phyloP scores from a whole-genome alignment of 139 green algal species.

The Chlamydomonas asymmetrica region DNA sequence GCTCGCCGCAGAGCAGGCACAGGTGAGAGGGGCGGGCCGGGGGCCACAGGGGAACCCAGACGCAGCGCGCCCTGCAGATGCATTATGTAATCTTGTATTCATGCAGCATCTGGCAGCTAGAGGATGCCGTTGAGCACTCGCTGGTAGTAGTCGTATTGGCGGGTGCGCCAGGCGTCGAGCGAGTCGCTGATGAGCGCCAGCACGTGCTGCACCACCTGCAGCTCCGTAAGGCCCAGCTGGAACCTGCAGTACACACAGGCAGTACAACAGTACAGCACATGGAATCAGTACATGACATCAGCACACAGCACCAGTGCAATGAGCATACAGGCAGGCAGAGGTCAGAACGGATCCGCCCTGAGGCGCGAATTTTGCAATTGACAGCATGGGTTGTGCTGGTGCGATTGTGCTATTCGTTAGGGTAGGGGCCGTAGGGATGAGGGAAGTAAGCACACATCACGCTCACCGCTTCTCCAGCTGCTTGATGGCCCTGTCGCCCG shows the following conservation, averaged over 20 bases:
- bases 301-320: not conserved
- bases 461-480: conserved; percentile 78
- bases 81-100: too few species aligned
- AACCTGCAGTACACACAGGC: not conserved
- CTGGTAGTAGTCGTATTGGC: conserved; percentile 99
- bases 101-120: too few species aligned
- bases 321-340: not conserved
- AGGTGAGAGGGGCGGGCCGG: too few species aligned
- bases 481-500: conserved; percentile 62
- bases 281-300: not conserved
- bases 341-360: not conserved
- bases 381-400: too few species aligned
- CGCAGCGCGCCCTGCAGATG: too few species aligned
- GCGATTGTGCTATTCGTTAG: too few species aligned
- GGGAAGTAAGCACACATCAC: not conserved
- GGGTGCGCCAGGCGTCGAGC: conserved; percentile 94
- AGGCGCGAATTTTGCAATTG: too few species aligned
- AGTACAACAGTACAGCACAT: not conserved
- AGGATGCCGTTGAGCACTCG: conserved; percentile 94
- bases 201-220: conserved; percentile 71
- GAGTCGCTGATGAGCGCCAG: conserved; percentile 86
- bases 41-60: too few species aligned
- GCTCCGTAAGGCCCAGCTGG: conserved; percentile 44
- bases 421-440: not conserved
- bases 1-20: too few species aligned